Conservation (phyloP, 2,329 filamentous ascomycete genomes). For the Fusarium sp. region DNA sequence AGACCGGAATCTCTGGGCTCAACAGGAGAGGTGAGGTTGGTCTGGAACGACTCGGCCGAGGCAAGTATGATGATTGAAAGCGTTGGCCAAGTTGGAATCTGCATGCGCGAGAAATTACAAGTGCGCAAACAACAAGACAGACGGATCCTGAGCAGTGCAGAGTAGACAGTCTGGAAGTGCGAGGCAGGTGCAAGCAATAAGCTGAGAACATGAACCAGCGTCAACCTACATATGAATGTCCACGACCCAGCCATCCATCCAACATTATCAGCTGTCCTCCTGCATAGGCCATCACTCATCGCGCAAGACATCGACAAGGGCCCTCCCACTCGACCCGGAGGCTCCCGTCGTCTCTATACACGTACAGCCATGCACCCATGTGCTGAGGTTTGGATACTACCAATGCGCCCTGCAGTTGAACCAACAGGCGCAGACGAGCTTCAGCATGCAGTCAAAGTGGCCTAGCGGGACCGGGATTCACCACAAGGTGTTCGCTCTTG, state of each 20-base stretch:
- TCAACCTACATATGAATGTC: conserved; percentile 1
- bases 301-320: neutral
- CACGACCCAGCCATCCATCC: neutral
- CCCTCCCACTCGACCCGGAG: neutral
- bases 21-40: neutral
- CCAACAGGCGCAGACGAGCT: conserved; percentile 3
- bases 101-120: neutral
- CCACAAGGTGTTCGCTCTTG: neutral
- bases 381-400: neutral
- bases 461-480: neutral
- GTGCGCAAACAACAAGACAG: neutral
- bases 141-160: neutral
- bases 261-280: neutral
- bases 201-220: neutral
- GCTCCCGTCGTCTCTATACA: neutral
- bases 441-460: neutral
- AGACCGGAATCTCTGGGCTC: neutral
- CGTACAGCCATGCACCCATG: conserved; percentile 1
- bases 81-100: neutral
- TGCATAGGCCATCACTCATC: conserved; percentile 4
- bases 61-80: neutral
- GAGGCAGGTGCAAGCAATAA: conserved; percentile 18
- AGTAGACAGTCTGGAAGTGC: neutral
- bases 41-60: neutral
- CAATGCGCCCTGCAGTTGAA: conserved; percentile 5